phyloP scores from a whole-genome alignment of 768 basidiomycete genomes.

The Russula virescens region DNA sequence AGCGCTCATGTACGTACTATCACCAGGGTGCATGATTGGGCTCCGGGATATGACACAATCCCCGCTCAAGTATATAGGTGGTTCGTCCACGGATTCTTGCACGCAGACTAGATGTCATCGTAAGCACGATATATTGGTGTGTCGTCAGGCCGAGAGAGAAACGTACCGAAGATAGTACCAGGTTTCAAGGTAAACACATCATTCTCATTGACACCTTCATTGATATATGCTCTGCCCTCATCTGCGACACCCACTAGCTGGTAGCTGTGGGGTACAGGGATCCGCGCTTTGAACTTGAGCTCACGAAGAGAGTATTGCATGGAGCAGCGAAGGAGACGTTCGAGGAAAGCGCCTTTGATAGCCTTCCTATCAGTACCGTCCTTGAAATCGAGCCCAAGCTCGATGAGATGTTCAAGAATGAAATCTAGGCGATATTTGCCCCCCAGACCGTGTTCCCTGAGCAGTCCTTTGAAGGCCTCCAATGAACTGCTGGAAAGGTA shows the following conservation, averaged over 20 bases:
- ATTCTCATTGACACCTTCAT: background rate
- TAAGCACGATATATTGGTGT: background rate
- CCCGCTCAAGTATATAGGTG: background rate
- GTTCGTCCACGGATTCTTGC: background rate
- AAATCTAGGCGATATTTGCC: slow-evolving; percentile 43
- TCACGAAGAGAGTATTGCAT: slow-evolving; percentile 54
- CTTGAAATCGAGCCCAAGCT: slow-evolving; percentile 45
- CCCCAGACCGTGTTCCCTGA: slow-evolving; percentile 45
- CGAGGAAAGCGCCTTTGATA: slow-evolving; percentile 52
- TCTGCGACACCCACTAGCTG: slow-evolving; percentile 78
- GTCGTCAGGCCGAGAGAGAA: background rate
- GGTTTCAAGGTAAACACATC: slow-evolving; percentile 3
- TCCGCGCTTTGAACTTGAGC: slow-evolving; percentile 70
- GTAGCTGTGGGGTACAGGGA: slow-evolving; percentile 60
- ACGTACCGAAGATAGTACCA: slow-evolving; percentile 11
- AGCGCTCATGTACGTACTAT: slow-evolving; percentile 20
- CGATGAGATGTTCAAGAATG: slow-evolving; percentile 44
- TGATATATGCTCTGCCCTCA: slow-evolving; percentile 42
- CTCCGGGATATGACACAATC: slow-evolving; percentile 26
- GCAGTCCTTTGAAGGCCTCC: slow-evolving; percentile 40
- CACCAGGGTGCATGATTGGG: slow-evolving; percentile 33
- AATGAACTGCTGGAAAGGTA: slow-evolving; percentile 57
- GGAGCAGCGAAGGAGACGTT: slow-evolving; percentile 49
- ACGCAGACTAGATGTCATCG: slow-evolving; percentile 4
- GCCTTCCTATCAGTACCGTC: slow-evolving; percentile 34